Base-by-base conservation (phyloP, 345 rosid species). In the Pseudoturritis turrita region DNA sequence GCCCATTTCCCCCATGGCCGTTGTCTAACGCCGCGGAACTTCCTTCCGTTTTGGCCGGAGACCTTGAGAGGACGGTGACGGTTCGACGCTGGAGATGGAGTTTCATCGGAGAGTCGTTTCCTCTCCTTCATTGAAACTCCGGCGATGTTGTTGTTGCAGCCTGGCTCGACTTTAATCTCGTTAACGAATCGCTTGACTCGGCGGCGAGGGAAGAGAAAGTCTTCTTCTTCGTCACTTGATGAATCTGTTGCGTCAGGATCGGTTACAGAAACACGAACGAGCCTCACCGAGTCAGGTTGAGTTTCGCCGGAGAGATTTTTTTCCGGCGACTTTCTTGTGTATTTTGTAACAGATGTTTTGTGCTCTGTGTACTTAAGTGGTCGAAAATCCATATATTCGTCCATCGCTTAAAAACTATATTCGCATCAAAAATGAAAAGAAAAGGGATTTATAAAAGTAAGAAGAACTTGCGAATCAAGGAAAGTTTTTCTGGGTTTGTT, bases 1-100 rank as follows among this genome's bases (percentile, higher is more conserved):
- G 98, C 98, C 97, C 97, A 93, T 81, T 93, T 93, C 0, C 98
- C 98, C 98, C 98, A 93, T 0, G 98, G 98, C 74, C 98, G 80
- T 74, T 86, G 96, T 55, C 98, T 71, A 2, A 93, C 98, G 4
- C 98, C 98, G 0, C 98, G 86, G 59, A 78, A 93, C 88, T 93
- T 93, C 74, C 74, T 93, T 19, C 68, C 78, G 35, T 71, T 75
- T 72, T 55, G 68, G 21, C 64, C 68, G 5, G 76, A 33, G 21
- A 62, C 65, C 44, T 81, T 81, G 0, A 72, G 45, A 7, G 79
- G 70, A 61, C 81, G 76, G 33, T 61, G 56, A 8, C 74, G 74
- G 9, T 7, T 62, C 0, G 72, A 17, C 26, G 23, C 75, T 70
- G 33, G 71, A 36, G 71, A 55, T 3, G 43, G 77, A 22, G 62